Percentiles rank a stretch among this genome's conserved stretches.
Conservation (phyloP, 139 green algal species). For the Dunaliella sp. region DNA sequence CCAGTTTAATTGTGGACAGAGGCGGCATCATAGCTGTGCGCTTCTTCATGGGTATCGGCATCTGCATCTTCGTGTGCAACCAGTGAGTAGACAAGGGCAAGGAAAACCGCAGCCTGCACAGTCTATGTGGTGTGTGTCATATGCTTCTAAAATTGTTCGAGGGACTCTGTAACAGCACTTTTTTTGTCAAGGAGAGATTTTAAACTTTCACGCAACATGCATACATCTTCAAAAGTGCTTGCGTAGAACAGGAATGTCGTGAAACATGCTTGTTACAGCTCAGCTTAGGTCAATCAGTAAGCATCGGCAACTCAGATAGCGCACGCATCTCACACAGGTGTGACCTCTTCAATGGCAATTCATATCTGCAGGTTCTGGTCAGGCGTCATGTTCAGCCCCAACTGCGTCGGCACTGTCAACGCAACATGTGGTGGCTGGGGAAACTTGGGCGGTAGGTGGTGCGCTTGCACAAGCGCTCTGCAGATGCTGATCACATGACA, state of each 20-base stretch:
- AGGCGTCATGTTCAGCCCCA: conserved; percentile 82
- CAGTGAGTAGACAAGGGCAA: conserved; percentile 61
- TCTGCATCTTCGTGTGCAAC: conserved; percentile 79
- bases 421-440: conserved; percentile 80
- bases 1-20: conserved; percentile 58
- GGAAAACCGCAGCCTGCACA: not conserved
- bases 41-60: conserved; percentile 78
- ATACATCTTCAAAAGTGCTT: not conserved
- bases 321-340: too few species aligned
- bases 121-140: too few species aligned
- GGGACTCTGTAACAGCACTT: not conserved
- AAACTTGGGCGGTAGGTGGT: conserved; percentile 74
- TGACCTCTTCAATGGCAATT: not conserved
- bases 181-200: not conserved
- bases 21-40: conserved; percentile 46
- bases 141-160: not conserved
- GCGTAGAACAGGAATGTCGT: not conserved
- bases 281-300: not conserved
- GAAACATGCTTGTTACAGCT: not conserved
- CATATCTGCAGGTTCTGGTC: conserved; percentile 92
- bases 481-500: not conserved
- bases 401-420: conserved; percentile 89
- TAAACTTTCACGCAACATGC: not conserved
- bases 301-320: not conserved
- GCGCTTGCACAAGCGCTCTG: not conserved